Evolutionary conservation across 1,284 basidiomycete species (phyloP).

Genomic region (Ustilago loliicola): DNA sequence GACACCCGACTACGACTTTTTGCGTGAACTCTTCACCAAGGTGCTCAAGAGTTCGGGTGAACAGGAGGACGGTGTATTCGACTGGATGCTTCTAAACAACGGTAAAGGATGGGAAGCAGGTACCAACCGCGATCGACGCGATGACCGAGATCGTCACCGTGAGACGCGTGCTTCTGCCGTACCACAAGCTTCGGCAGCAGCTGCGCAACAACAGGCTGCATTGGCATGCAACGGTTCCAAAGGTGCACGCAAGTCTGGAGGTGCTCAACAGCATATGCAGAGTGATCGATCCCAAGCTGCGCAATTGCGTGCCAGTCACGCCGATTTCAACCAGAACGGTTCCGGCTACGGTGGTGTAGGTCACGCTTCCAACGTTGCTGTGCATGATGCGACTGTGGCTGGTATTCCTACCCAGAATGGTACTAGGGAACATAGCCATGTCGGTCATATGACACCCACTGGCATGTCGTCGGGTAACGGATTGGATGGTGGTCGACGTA

Average conservation of each 20-base stretch:
- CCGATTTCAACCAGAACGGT: constrained; percentile 49
- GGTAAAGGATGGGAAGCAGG: constrained; percentile 95
- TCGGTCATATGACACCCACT: constrained; percentile 49
- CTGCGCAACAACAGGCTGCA: constrained; percentile 39
- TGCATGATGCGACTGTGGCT: constrained; percentile 61
- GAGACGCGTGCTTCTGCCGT: constrained; percentile 51
- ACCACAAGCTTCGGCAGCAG: constrained; percentile 36
- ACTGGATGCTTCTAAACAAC: constrained; percentile 89
- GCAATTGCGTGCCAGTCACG: constrained; percentile 51
- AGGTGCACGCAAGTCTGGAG: constrained; percentile 60
- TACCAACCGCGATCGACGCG: constrained; percentile 70
- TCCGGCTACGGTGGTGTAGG: constrained; percentile 59
- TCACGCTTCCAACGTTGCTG: constrained; percentile 63
- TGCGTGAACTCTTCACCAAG: constrained; percentile 90
- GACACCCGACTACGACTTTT: constrained; percentile 94
- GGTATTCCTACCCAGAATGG: constrained; percentile 47
- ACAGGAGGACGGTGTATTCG: constrained; percentile 87
- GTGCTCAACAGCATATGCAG: constrained; percentile 48
- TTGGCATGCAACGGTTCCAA: constrained; percentile 60
- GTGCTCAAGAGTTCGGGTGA: constrained; percentile 90
- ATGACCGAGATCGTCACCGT: constrained; percentile 65
- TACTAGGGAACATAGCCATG: constrained; percentile 55
- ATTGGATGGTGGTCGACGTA: constrained; percentile 50
- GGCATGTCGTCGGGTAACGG: constrained; percentile 46
- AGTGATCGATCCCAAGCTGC: constrained; percentile 45